Conservation (phyloP, 352 stramenopile species). For the Pythium utonaiense region DNA sequence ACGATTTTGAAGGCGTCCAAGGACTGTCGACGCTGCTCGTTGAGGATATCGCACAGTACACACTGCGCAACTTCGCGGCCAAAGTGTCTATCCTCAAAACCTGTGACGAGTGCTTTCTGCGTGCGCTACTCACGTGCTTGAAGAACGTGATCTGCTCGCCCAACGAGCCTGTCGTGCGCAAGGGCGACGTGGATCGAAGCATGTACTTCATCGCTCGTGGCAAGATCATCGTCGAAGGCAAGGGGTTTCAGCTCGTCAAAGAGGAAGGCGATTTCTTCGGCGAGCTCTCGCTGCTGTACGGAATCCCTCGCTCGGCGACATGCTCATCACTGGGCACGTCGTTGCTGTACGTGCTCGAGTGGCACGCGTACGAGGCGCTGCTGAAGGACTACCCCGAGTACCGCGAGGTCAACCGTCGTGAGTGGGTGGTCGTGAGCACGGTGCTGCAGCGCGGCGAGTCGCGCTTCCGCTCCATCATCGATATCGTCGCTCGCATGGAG, state of each 20-base stretch:
- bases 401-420: conserved; percentile 60
- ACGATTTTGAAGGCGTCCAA: conserved; percentile 53
- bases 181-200: conserved; percentile 63
- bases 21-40: conserved; percentile 57
- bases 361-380: conserved; percentile 64
- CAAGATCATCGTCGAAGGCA: conserved; percentile 57
- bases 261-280: conserved; percentile 80
- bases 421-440: conserved; percentile 74
- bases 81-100: conserved; percentile 61
- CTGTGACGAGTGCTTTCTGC: conserved; percentile 66
- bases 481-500: conserved; percentile 63
- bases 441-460: conserved; percentile 52
- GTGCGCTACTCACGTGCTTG: conserved; percentile 52
- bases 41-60: conserved; percentile 69
- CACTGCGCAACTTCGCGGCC: conserved; percentile 49
- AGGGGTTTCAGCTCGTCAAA: conserved; percentile 68
- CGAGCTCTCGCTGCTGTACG: conserved; percentile 62
- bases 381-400: conserved; percentile 75
- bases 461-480: conserved; percentile 67
- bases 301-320: conserved; percentile 72
- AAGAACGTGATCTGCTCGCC: conserved; percentile 67
- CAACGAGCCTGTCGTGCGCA: conserved; percentile 54
- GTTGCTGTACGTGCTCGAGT: conserved; percentile 77
- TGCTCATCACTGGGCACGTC: conserved; percentile 64
- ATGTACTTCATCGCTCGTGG: conserved; percentile 75